Evolutionary conservation across 2,329 filamentous ascomycete genomes (phyloP).

Genomic region (Cercospora berteroae): DNA sequence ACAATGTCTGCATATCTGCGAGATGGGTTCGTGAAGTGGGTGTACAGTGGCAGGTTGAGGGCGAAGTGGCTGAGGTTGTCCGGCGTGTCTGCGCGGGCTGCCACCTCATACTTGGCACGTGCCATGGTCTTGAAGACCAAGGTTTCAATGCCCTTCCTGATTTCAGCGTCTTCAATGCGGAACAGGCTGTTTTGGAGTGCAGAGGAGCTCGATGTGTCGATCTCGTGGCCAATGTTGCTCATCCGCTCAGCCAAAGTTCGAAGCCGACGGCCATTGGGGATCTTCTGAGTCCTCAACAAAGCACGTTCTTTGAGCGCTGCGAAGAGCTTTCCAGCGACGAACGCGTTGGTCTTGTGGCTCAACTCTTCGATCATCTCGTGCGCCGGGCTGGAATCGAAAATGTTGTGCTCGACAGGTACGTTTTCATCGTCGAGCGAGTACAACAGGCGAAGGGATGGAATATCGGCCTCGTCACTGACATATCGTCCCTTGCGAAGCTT

Average conservation of each 20-base stretch:
- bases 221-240: conserved; percentile 83
- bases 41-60: conserved; percentile 89
- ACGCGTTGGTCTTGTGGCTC: conserved; percentile 85
- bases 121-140: conserved; percentile 92
- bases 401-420: conserved; percentile 91
- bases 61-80: conserved; percentile 79
- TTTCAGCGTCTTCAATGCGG: conserved; percentile 80
- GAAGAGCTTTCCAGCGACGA: conserved; percentile 80
- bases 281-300: conserved; percentile 78
- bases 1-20: conserved; percentile 92
- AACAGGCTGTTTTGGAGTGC: conserved; percentile 92
- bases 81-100: conserved; percentile 73
- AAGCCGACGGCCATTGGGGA: conserved; percentile 83
- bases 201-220: conserved; percentile 86
- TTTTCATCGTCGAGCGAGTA: conserved; percentile 98
- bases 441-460: conserved; percentile 81
- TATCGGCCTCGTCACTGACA: conserved; percentile 69
- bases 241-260: conserved; percentile 91
- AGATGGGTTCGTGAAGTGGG: conserved; percentile 94
- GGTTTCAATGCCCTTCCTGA: conserved; percentile 98
- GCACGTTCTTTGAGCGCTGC: conserved; percentile 85
- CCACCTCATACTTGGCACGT: conserved; percentile 90
- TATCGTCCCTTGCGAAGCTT: conserved; percentile 90
- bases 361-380: conserved; percentile 95
- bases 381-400: conserved; percentile 85